A percentile compares a stretch with the other conserved stretches of the same genome.
Evolutionary conservation across 1,284 basidiomycete species (phyloP).

Genomic region (Cryptococcus depauperatus): DNA sequence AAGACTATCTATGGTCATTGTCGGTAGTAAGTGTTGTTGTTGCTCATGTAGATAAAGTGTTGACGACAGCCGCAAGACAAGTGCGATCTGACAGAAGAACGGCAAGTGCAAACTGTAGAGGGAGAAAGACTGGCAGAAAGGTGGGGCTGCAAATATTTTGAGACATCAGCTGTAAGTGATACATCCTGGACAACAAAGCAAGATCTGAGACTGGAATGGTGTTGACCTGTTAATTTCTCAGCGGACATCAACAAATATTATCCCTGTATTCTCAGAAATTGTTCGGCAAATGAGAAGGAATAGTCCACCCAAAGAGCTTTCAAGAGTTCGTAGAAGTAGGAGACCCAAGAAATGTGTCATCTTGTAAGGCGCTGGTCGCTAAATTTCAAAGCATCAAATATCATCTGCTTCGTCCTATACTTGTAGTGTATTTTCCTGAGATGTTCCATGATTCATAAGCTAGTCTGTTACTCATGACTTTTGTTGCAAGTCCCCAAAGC

Average conservation of each 20-base stretch:
- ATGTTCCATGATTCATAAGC: background rate
- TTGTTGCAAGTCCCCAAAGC: conserved; percentile 1
- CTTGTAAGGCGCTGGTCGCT: background rate
- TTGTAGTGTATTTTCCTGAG: conserved; percentile 25
- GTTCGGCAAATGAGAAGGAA: conserved; percentile 22
- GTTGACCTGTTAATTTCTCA: conserved; percentile 3
- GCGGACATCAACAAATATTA: conserved; percentile 18
- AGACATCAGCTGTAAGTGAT: conserved; percentile 34
- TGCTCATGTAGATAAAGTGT: background rate
- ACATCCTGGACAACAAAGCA: background rate
- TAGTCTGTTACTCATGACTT: background rate
- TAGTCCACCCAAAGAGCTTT: background rate
- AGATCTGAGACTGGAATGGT: background rate
- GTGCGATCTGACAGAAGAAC: conserved; percentile 27
- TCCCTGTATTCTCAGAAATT: conserved; percentile 21
- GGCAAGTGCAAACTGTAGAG: conserved; percentile 20
- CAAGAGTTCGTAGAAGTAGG: background rate
- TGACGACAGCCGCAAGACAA: conserved; percentile 22
- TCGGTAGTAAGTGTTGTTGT: conserved; percentile 29
- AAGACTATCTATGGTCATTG: conserved; percentile 28
- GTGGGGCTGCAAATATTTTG: conserved; percentile 26
- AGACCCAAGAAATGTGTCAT: background rate
- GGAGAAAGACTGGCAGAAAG: conserved; percentile 17
- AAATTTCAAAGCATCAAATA: background rate
- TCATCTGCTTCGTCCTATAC: background rate